Evolutionary conservation across 352 stramenopile species (phyloP), one percentile per base, ranked within the genome.

Genomic region (Lagenidium giganteum): DNA sequence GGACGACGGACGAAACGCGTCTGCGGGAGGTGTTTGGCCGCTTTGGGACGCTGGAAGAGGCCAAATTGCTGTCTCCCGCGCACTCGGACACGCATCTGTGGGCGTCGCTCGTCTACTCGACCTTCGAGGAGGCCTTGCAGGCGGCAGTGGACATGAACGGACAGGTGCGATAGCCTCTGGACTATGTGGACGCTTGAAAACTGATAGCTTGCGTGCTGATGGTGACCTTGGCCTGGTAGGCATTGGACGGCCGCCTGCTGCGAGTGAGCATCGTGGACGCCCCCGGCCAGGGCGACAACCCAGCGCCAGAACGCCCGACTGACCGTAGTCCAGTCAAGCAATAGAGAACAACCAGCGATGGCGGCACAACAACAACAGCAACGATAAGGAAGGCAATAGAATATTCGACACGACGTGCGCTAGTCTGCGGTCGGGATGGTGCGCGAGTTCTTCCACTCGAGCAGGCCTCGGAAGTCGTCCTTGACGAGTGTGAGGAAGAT

Each of bases 391-490:
- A 45, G 9, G 5, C 13, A 39, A n/a, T 11, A n/a, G n/a, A n/a
- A n/a, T n/a, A n/a, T n/a, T n/a, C n/a, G n/a, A n/a, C n/a, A n/a
- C n/a, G n/a, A n/a, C n/a, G n/a, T n/a, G n/a, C n/a, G n/a, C 9
- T 56, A 84, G 18, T 84, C 70, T 1, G 42, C 47, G 4, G 63
- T 73, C 2, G 70, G 74, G 5, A 90, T 45, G 11, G 66, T 71
- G 18, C 74, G 69, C 6, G 73, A 71, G 54, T 82, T 88, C 45
- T 92, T 93, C 77, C 82, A 92, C 22, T 82, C 67, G 7, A 93
- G 51, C 11, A 92, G 42, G 0, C 75, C 70, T 13, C 74, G 58
- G 28, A 92, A 68, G 51, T 91, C 79, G 32, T 74, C 56, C 23
- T 82, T 87, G 8, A 91, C 67, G 5, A 91, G 59, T 18, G 57